Conservation (phyloP, 2,329 filamentous ascomycete genomes). For the Neurospora sp. region DNA sequence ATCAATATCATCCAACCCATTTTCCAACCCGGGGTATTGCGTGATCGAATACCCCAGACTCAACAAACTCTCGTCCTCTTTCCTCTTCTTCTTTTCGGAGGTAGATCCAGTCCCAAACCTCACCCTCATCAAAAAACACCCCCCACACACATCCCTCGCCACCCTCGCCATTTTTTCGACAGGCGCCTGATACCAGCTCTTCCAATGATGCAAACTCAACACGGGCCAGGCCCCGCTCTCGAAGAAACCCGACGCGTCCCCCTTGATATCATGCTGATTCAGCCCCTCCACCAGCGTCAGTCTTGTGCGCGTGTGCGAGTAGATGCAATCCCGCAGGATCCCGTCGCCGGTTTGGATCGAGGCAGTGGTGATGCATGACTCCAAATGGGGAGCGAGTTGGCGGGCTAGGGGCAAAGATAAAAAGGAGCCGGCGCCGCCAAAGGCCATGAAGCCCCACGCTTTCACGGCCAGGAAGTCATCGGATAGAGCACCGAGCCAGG, state of each 20-base stretch:
- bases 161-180: constrained; percentile 40
- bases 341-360: constrained; percentile 39
- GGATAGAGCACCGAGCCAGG: constrained; percentile 47
- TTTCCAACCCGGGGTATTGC: constrained; percentile 26
- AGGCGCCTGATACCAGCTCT: constrained; percentile 45
- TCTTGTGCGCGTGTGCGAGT: constrained; percentile 40
- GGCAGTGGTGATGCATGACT: constrained; percentile 36
- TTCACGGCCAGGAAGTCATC: constrained; percentile 43
- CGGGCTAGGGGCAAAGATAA: constrained; percentile 41
- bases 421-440: constrained; percentile 51
- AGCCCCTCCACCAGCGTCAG: constrained; percentile 46
- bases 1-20: constrained; percentile 28
- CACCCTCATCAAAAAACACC: constrained; percentile 49
- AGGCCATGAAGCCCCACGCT: constrained; percentile 48
- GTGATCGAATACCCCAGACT: constrained; percentile 50
- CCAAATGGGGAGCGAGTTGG: constrained; percentile 36
- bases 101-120: constrained; percentile 25
- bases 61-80: constrained; percentile 28
- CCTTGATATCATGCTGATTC: constrained; percentile 46
- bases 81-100: not conserved
- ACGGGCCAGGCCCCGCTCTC: constrained; percentile 41
- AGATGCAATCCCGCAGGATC: constrained; percentile 47
- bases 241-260: constrained; percentile 49
- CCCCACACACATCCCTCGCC: constrained; percentile 38
- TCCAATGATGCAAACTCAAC: constrained; percentile 53